Base-by-base conservation (phyloP, 139 green algal genomes). In the Diplosphaera chodatii region DNA sequence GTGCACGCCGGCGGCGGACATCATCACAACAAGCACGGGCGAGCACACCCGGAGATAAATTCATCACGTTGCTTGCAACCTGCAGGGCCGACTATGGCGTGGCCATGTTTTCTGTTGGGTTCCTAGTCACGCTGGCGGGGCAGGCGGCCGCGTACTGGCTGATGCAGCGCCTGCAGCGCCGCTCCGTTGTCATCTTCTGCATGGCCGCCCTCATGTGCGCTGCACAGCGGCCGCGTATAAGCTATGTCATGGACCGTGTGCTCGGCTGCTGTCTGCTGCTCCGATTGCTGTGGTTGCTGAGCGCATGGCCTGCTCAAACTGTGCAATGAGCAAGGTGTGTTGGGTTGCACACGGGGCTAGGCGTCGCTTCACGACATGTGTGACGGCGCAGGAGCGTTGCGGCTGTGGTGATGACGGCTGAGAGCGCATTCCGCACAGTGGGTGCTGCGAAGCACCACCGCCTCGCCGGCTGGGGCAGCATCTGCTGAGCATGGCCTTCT, bases 91-190 rank as follows among this genome's bases (percentile, higher is more conserved):
- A 82, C 66, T 88, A 85, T 34, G 80, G 66, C 27, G 29, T 62
- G 27, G 71, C 72, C 0, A 29, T 85, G 2, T 71, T 84, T 15
- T 10, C 69, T 0, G n/a, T 86, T 4, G 82, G 78, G 0, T 66
- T 86, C 21, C 56, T 79, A 6, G 66, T 71, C n/a, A 88, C 82
- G 0, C 63, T 81, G 0, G 41, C 40, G 0, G 84, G 82, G 27
- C 82, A 88, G 77, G 48, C 74, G 34, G 71, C 48, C 29, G 72
- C 64, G 62, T 66, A 73, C 34, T 73, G 64, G 64, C 75, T 80
- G 28, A 76, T 80, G 75, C 27, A 33, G 55, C 16, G n/a, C 13
- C 55, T 83, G 3, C n/a, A 67, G 20, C 40, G 74, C 18, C 72
- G 80, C 41, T 62, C 32, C 13, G 41, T 85, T 18, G 59, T 83